Evolutionary conservation across 1,284 basidiomycete genomes (phyloP).

Genomic region (Ustilago crameri): DNA sequence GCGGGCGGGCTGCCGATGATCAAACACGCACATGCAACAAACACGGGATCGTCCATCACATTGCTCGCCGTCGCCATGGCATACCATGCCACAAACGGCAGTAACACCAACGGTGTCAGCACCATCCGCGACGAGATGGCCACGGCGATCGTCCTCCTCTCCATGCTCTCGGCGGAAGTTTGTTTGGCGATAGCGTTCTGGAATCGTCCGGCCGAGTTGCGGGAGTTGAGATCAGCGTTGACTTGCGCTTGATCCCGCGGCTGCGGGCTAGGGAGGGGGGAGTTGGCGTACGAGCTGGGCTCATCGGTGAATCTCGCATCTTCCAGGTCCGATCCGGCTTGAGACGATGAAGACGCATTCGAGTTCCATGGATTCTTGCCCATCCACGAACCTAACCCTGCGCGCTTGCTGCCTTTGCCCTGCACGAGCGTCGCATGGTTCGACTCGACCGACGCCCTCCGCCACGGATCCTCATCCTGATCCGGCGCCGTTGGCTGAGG

Average conservation of each 20-base stretch:
- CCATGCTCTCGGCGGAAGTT: slow-evolving; percentile 35
- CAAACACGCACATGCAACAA: slow-evolving; percentile 82
- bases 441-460: slow-evolving; percentile 32
- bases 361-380: slow-evolving; percentile 55
- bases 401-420: slow-evolving; percentile 23
- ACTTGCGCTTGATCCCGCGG: slow-evolving; percentile 25
- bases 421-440: slow-evolving; percentile 32
- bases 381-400: slow-evolving; percentile 46
- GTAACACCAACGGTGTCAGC: slow-evolving; percentile 79
- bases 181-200: slow-evolving; percentile 28
- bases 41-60: slow-evolving; percentile 75
- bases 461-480: slow-evolving; percentile 38
- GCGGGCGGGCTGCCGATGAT: slow-evolving; percentile 83
- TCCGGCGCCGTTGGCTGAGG: slow-evolving; percentile 33
- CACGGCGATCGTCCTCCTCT: slow-evolving; percentile 80
- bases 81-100: slow-evolving; percentile 64
- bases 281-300: slow-evolving; percentile 12
- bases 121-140: slow-evolving; percentile 85
- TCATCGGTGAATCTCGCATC: slow-evolving; percentile 30
- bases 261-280: neutral
- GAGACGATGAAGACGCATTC: slow-evolving; percentile 16
- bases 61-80: slow-evolving; percentile 44
- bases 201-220: slow-evolving; percentile 25
- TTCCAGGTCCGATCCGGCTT: slow-evolving; percentile 35
- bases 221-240: slow-evolving; percentile 46